Base-by-base conservation (phyloP, 768 basidiomycete species). In the Gelatoporia subvermispora region DNA sequence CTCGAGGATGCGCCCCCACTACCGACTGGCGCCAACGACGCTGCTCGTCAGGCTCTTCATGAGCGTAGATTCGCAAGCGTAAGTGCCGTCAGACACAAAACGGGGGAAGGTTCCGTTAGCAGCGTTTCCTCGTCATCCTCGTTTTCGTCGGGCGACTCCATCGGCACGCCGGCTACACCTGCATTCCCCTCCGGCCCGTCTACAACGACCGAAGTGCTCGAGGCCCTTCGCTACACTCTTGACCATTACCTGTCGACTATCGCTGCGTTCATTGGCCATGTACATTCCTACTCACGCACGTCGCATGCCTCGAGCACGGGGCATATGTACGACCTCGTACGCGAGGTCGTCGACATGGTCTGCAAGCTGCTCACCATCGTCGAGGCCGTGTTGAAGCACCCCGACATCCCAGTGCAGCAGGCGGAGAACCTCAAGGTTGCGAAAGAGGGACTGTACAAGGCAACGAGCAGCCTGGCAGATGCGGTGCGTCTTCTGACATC, bases 191-290 rank as follows among this genome's bases (percentile, higher is more conserved):
- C 74, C 35, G 91, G 91, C 3, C 82, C 86, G 40, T 81, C 82
- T 34, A 82, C 77, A 20, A 72, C 82, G 41, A 66, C 74, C 2
- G 84, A 88, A 59, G 79, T 90, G 4, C 74, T 87, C 66, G 84
- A 85, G 49, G 82, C 85, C 7, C 75, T 96, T 39, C 81, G 86
- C n/a, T 68, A 73, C 52, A 89, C 89, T 13, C 93, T 96, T 62
- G 93, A 96, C 61, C 80, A 86, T 42, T 88, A 94, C 59, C 74
- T 98, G 10, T 95, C 92, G 4, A 89, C 92, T 17, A 92, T 96
- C 61, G 94, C 96, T 18, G 95, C 94, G 5, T 93, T 99, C 65
- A 96, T 99, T 58, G 95, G 94, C 1, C 93, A 97, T 62, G 89
- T 93, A 1, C 95, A 98, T 60, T 89, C 90, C 15, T 90, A 97